phyloP scores from a whole-genome alignment of 2,329 filamentous ascomycete genomes.

The Aspergillus sp. region DNA sequence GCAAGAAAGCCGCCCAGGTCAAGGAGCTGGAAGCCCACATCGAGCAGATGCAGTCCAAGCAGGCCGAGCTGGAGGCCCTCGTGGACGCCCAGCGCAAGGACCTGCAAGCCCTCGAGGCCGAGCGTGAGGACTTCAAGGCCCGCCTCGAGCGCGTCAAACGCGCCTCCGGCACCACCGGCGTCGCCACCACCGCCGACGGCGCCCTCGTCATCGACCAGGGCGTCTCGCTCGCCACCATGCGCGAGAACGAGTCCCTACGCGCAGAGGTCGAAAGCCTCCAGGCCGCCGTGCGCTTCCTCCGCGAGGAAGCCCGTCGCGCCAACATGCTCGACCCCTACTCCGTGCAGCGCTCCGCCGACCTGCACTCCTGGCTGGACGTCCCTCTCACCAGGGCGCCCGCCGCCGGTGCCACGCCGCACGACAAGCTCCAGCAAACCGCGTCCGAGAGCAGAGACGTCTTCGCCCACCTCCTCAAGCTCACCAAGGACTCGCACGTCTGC shows the following conservation, averaged over 20 bases:
- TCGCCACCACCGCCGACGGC: conserved; percentile 27
- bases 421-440: conserved; percentile 34
- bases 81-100: conserved; percentile 37
- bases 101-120: conserved; percentile 34
- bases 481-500: conserved; percentile 39
- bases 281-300: conserved; percentile 46
- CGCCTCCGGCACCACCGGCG: conserved; percentile 37
- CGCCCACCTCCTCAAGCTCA: conserved; percentile 40
- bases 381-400: conserved; percentile 27
- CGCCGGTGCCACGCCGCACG: conserved; percentile 20
- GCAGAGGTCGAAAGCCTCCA: conserved; percentile 44
- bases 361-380: conserved; percentile 44
- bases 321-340: conserved; percentile 42
- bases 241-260: conserved; percentile 43
- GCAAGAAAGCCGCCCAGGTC: conserved; percentile 63
- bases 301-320: conserved; percentile 43
- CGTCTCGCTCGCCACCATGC: conserved; percentile 39
- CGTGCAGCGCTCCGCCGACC: conserved; percentile 37
- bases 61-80: conserved; percentile 29
- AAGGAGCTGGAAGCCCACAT: conserved; percentile 44
- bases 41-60: conserved; percentile 36
- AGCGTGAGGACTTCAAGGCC: conserved; percentile 40
- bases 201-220: conserved; percentile 38
- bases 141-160: conserved; percentile 44
- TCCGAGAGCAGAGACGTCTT: conserved; percentile 44